Conservation (phyloP, 805 yeast genomes). For the Babjeviella inositovora region DNA sequence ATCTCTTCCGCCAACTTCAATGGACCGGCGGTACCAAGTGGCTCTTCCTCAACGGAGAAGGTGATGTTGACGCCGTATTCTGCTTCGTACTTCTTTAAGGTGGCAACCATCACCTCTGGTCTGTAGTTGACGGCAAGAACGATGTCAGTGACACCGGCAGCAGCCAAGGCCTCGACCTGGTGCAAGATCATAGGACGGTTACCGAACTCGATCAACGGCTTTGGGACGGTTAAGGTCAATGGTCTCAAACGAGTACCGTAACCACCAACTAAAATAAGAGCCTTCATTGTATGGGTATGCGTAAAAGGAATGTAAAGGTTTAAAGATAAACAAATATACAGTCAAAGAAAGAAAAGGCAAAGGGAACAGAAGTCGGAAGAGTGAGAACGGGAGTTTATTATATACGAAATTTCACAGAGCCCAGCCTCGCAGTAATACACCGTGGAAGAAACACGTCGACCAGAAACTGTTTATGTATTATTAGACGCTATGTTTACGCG, state of each 20-base stretch:
- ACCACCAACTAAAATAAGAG: constrained; percentile 97
- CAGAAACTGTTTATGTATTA: no score
- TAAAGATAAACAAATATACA: no score
- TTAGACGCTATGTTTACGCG: no score
- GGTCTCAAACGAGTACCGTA: constrained; percentile 99
- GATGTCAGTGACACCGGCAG: constrained; percentile 97
- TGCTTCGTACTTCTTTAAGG: constrained; percentile 86
- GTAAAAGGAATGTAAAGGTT: no score
- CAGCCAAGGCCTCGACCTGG: constrained; percentile 95
- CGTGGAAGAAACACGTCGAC: no score
- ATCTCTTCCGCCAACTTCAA: constrained; percentile 91
- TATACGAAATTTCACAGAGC: no score
- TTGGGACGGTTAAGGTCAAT: constrained; percentile 84
- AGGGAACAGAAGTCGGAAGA: no score
- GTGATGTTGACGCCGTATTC: constrained; percentile 91
- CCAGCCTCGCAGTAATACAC: no score
- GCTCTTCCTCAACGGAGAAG: constrained; percentile 97
- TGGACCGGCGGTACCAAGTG: constrained; percentile 99
- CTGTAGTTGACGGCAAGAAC: constrained; percentile 98
- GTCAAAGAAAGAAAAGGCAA: no score
- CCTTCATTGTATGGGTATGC: constrained; percentile 49
- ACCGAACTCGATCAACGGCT: constrained; percentile 95
- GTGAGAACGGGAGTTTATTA: no score
- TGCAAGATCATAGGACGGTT: constrained; percentile 99
- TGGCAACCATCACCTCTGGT: constrained; percentile 97